Evolutionary conservation across 257 asterid genomes (phyloP), one percentile per base, ranked within the genome.

Genomic region (Sherardia arvensis): DNA sequence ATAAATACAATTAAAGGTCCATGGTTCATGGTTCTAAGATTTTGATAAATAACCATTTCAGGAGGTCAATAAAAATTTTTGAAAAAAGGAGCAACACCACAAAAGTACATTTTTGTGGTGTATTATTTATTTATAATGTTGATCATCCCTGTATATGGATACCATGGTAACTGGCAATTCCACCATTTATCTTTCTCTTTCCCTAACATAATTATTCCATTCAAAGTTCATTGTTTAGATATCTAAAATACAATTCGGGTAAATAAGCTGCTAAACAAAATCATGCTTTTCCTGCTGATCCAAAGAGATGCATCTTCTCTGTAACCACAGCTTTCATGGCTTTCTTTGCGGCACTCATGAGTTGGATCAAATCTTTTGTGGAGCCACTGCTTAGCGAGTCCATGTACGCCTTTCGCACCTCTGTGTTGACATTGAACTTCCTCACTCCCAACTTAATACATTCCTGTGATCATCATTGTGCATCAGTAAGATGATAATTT

Each of bases 341-440:
- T 72, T 87, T 91, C 76, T 81, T 92, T 20, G 95, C 91, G 45
- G 88, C 83, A 30, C 68, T 67, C 93, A 92, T 92, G 65, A 84
- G 82, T 58, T 81, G 76, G 66, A 89, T 68, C 56, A 92, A 87
- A 66, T 92, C 98, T 69, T 85, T 86, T 62, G 77, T 78, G 12
- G 74, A 22, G 78, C 72, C 65, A 77, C 72, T 66, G 58, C 62
- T 72, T 45, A 92, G 61, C 7, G 95, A 79, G 60, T 82, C 84
- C 86, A 87, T 63, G 71, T 92, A 92, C 20, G 96, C 99, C 78
- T 85, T 84, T 6, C 99, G 83, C 36, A 92, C 91, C 83, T 92
- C 97, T 0, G 99, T 89, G 75, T 92, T 92, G 61, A 92, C 99
- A 14, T 92, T 92, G 80, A 92, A 92, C 83, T 92, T 92, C 71